phyloP scores from a whole-genome alignment of 2,329 filamentous ascomycete genomes.

The Aspergillus ochraceus region DNA sequence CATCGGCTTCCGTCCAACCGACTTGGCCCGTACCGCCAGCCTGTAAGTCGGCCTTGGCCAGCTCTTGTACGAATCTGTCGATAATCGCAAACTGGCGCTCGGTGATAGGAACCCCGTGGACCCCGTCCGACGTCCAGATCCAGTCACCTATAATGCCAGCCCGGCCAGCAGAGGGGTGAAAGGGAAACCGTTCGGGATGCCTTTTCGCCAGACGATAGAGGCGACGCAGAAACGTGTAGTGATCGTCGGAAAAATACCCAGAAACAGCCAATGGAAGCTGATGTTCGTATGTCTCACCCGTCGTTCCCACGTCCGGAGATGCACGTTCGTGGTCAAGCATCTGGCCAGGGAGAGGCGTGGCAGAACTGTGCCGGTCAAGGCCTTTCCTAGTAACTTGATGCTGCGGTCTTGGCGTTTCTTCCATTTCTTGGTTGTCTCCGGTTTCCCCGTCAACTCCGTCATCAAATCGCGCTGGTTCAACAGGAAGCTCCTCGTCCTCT shows the following conservation, averaged over 20 bases:
- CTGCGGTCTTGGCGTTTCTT: conserved; percentile 13
- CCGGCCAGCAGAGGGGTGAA: conserved; percentile 35
- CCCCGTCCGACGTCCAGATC: conserved; percentile 44
- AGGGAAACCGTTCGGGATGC: conserved; percentile 39
- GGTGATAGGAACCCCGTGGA: conserved; percentile 41
- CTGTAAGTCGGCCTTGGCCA: conserved; percentile 34
- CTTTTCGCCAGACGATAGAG: conserved; percentile 41
- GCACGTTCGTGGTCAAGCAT: conserved; percentile 12
- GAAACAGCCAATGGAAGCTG: conserved; percentile 33
- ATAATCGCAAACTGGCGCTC: conserved; percentile 45
- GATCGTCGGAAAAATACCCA: conserved; percentile 44
- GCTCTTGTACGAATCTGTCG: conserved; percentile 40
- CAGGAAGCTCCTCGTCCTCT: not conserved
- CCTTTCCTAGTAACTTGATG: conserved; percentile 3
- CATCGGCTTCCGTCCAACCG: conserved; percentile 47
- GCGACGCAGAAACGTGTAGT: conserved; percentile 40
- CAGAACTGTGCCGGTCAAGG: conserved; percentile 10
- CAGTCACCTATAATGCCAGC: conserved; percentile 43
- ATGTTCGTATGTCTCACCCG: conserved; percentile 13
- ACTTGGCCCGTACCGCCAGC: conserved; percentile 38
- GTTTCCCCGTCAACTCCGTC: conserved; percentile 10
- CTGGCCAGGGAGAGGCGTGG: conserved; percentile 3
- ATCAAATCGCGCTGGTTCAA: too few relatives aligned
- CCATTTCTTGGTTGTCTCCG: conserved; percentile 3
- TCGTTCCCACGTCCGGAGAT: conserved; percentile 6